Evolutionary conservation across 352 stramenopile genomes (phyloP).

Genomic region (Globisporangium alternatum): DNA sequence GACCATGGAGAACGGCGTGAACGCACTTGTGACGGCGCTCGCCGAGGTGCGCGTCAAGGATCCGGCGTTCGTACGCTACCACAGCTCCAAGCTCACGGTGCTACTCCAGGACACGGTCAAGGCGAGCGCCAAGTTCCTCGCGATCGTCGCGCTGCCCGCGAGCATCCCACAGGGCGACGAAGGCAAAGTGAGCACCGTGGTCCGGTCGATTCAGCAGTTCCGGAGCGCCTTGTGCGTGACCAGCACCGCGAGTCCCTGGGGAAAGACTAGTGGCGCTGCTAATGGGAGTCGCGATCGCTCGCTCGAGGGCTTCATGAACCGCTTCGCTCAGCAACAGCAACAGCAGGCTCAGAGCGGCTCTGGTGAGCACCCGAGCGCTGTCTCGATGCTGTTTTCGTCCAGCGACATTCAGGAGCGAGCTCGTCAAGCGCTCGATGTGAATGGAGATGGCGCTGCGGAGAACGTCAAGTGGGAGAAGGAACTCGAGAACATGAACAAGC

Average conservation of each 20-base stretch:
- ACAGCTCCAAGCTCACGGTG: conserved; percentile 78
- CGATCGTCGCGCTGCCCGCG: conserved; percentile 34
- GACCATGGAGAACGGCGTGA: conserved; percentile 52
- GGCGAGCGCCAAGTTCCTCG: conserved; percentile 51
- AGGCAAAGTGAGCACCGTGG: conserved; percentile 22
- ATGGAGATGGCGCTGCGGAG: background rate
- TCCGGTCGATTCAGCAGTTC: conserved; percentile 45
- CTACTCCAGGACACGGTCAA: conserved; percentile 77
- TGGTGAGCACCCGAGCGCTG: conserved; percentile 3
- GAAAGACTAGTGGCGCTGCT: conserved; percentile 5
- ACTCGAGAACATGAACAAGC: conserved; percentile 53
- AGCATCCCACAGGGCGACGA: conserved; percentile 9
- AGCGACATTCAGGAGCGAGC: conserved; percentile 40
- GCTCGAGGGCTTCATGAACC: conserved; percentile 66
- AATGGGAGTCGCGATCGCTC: conserved; percentile 34
- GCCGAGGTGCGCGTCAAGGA: conserved; percentile 50
- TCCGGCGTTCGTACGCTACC: conserved; percentile 64
- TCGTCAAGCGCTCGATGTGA: background rate
- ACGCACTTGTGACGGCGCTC: conserved; percentile 52
- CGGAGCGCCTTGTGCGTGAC: conserved; percentile 32
- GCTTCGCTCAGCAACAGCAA: conserved; percentile 40
- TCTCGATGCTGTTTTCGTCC: conserved; percentile 36
- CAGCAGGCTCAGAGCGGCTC: conserved; percentile 11
- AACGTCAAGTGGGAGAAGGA: conserved; percentile 38
- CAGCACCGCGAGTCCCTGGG: conserved; percentile 7